Evolutionary conservation across 1,284 basidiomycete species (phyloP), one percentile per base, ranked within the genome.

Genomic region (Golubevia sp.): DNA sequence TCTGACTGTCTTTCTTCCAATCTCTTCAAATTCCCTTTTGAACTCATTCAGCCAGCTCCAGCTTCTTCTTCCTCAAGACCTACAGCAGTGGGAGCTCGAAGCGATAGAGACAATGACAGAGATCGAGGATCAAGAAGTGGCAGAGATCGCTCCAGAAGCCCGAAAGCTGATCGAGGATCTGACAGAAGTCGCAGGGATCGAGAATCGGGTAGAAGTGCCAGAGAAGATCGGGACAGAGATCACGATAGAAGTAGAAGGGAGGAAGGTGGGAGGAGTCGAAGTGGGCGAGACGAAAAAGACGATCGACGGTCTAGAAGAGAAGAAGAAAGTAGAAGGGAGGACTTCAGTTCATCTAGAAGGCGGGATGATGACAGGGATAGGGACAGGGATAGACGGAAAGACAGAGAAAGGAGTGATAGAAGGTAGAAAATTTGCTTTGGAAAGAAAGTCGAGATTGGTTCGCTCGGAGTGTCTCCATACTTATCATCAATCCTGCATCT

Each of bases 161-260:
- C 64, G 34, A 66, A 72, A 15, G 62, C 64, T 50, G 69, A 68
- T n/a, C 44, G 59, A 48, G 66, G 61, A 70, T 83, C 62, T 63
- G 84, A 71, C 77, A 84, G 54, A 71, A 85, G 54, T 60, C 72
- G 49, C 64, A 66, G 63, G 62, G 71, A 70, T 15, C 63, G 65
- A 49, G 64, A 59, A 8, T 71, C 57, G 48, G 79, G 24, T 80
- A 84, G 25, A 68, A 81, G 4, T n/a, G n/a, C n/a, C n/a, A n/a
- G n/a, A n/a, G n/a, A n/a, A n/a, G 73, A 83, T 7, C 64, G 75
- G 48, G 79, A 85, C 30, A 72, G 73, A 5, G 83, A 84, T 56
- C 57, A 65, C 15, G 70, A 79, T 58, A 66, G 68, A 24, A 69
- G 62, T 74, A 48, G 56, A 5, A 52, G 58, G 13, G 20, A 52